Conservation (phyloP, 768 basidiomycete genomes). For the Grammothele lineata region DNA sequence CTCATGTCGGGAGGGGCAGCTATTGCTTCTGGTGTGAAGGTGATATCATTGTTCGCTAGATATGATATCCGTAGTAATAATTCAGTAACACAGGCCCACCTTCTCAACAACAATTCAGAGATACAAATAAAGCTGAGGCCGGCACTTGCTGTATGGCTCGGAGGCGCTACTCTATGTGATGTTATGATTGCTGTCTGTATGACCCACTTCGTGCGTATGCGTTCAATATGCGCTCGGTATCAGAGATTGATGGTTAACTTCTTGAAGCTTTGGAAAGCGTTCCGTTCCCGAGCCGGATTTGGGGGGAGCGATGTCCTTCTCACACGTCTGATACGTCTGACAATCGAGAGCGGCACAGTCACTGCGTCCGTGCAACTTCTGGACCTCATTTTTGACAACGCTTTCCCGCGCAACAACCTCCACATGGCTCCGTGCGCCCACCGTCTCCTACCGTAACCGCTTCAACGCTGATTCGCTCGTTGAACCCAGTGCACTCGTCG, state of each 20-base stretch:
- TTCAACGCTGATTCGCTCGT: too few species aligned
- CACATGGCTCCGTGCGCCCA: slow-evolving; percentile 4
- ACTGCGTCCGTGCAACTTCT: slow-evolving; percentile 1
- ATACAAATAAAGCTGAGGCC: neutral
- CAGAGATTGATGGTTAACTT: too few species aligned
- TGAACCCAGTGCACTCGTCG: neutral
- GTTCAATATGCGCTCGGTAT: too few species aligned
- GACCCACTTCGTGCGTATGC: slow-evolving; percentile 1
- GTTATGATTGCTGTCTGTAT: slow-evolving; percentile 1
- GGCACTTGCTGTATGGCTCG: neutral
- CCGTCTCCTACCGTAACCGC: neutral
- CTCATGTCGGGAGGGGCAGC: neutral
- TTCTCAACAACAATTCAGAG: too few species aligned
- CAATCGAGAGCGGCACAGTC: slow-evolving; percentile 1
- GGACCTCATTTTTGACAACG: neutral
- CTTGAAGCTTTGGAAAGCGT: too few species aligned
- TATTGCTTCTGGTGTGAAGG: neutral
- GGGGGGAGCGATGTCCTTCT: neutral
- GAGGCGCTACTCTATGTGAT: neutral
- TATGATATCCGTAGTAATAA: neutral
- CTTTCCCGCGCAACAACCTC: slow-evolving; percentile 3
- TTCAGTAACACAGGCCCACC: neutral
- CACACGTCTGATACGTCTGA: slow-evolving; percentile 1
- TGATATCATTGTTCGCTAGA: neutral
- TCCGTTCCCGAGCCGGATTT: neutral